Evolutionary conservation across 2,329 filamentous ascomycete species (phyloP).

Genomic region (Cercospora zeina): DNA sequence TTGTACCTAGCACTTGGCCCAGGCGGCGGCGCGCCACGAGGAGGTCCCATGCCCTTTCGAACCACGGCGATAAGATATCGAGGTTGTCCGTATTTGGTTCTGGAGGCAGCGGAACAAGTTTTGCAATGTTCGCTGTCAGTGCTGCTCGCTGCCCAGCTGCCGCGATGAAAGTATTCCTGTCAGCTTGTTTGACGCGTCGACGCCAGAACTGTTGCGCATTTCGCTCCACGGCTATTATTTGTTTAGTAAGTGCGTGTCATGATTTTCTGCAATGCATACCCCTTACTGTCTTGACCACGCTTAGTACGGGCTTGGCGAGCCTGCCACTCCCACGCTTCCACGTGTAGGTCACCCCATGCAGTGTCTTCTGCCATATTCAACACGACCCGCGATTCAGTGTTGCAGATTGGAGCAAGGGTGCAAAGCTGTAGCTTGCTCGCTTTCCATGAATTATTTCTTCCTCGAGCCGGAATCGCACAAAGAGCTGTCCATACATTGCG

Average conservation of each 20-base stretch:
- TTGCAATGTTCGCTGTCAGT: background rate
- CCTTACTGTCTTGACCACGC: background rate
- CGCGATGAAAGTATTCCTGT: background rate
- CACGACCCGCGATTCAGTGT: background rate
- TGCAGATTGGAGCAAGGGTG: background rate
- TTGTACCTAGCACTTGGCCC: background rate
- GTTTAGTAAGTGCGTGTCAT: background rate
- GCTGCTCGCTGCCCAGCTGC: background rate
- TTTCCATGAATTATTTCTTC: background rate
- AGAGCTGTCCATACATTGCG: background rate
- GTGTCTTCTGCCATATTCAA: background rate
- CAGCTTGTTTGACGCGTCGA: background rate
- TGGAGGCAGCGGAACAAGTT: background rate
- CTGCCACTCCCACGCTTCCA: background rate
- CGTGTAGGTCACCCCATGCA: background rate
- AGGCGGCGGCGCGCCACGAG: background rate
- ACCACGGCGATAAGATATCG: background rate
- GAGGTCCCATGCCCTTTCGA: conserved; percentile 1
- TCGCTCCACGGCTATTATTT: background rate
- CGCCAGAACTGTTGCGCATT: background rate
- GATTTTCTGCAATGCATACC: background rate
- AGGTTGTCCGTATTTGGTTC: background rate
- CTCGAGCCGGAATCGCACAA: background rate
- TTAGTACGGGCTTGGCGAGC: background rate
- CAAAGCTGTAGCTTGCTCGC: background rate